Evolutionary conservation across 1,139 yeast species (phyloP).

Genomic region (Saccharomyces uvarum): DNA sequence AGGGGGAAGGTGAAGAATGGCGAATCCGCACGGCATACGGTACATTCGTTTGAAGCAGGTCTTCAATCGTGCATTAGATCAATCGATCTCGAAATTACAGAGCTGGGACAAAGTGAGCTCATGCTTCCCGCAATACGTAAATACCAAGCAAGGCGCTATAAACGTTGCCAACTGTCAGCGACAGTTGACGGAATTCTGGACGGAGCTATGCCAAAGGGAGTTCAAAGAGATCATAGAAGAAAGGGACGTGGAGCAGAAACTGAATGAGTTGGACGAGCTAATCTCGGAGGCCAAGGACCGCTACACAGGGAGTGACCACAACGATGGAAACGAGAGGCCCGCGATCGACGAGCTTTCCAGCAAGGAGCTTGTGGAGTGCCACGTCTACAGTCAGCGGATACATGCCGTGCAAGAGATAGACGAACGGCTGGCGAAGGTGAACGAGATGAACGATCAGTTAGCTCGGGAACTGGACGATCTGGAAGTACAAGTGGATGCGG

Average conservation of each 20-base stretch:
- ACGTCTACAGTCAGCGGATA: conserved; percentile 29
- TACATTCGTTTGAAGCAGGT: conserved; percentile 49
- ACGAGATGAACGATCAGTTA: conserved; percentile 24
- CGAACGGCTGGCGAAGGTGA: conserved; percentile 24
- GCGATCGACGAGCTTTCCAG: conserved; percentile 33
- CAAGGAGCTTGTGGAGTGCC: conserved; percentile 31
- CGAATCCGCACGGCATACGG: conserved; percentile 34
- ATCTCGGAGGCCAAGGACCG: conserved; percentile 44
- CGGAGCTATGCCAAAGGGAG: conserved; percentile 48
- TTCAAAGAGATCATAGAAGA: conserved; percentile 61
- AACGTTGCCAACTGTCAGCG: conserved; percentile 50
- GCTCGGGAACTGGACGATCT: conserved; percentile 25
- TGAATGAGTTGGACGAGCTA: conserved; percentile 60
- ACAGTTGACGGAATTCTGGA: conserved; percentile 60
- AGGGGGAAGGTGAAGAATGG: conserved; percentile 4
- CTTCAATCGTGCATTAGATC: conserved; percentile 58
- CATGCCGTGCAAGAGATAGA: conserved; percentile 27
- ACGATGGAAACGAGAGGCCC: conserved; percentile 7
- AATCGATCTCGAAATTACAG: conserved; percentile 52
- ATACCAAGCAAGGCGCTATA: conserved; percentile 43
- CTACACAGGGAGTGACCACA: conserved; percentile 11
- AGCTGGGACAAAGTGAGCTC: conserved; percentile 51
- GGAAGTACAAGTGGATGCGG: conserved; percentile 19
- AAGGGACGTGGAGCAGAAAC: conserved; percentile 47
- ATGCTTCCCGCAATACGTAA: conserved; percentile 60